Base-by-base conservation (phyloP, 306 rosid species). In the Erythrophleum fordii region DNA sequence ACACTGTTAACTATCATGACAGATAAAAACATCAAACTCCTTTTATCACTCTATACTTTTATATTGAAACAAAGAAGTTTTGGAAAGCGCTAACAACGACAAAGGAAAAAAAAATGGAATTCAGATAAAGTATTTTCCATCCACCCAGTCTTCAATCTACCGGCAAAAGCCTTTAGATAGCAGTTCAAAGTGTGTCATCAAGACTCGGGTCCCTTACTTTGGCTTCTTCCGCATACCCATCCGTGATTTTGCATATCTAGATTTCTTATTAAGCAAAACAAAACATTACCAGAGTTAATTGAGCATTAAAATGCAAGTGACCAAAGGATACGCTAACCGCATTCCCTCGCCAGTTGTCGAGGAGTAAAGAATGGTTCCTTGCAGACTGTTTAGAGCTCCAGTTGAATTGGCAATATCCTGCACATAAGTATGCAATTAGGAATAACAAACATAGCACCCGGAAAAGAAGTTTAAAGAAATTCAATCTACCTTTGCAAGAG, bases 171-270 rank as follows among this genome's bases (percentile, higher is more conserved):
- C 1, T 42, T 26, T 29, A 53, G 51, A 82, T 26, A 46, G 48
- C 70, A 37, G 67, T 73, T 59, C 74, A 44, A 68, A 34, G 59
- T 44, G 68, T 22, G 31, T 49, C 11, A 23, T 78, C 26, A 11
- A 14, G 26, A 56, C n/a, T 73, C 3, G 42, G 10, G 66, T 78
- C 56, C 44, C 41, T 31, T 23, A 95, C 86, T 90, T 87, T 2
- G 84, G 80, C 88, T 90, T 91, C 97, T 85, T 93, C 25, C 98
- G 91, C 97, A 88, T 88, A 29, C 99, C 98, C 99, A 93, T 93
- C 79, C 98, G 88, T 20, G 99, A 95, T 87, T 89, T 93, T 51
- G 99, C 97, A 69, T 61, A 95, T 82, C 99, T 93, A 83, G 53
- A 61, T 72, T 79, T 82, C 77, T 72, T 28, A 80, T 95, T 91